A percentile compares a stretch with the other conserved stretches of the same genome.
phyloP scores from a whole-genome alignment of 139 green algal species.

The Tetradesmus obliquus region DNA sequence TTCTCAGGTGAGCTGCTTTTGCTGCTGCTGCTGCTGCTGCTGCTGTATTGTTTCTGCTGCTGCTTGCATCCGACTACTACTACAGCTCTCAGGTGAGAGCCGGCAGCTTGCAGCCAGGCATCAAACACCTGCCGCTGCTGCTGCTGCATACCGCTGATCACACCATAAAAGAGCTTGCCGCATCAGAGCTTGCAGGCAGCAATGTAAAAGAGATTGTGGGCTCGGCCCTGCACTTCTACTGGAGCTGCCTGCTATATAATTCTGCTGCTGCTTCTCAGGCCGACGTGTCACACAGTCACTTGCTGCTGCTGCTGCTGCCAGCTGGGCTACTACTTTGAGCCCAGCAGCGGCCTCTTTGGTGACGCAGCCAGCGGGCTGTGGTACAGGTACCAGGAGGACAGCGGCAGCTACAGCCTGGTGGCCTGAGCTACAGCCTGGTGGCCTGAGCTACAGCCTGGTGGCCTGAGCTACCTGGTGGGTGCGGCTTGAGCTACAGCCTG shows the following conservation, averaged over 20 bases:
- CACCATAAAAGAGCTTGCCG: no score
- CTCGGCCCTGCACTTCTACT: no score
- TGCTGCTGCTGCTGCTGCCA: constrained; percentile 43
- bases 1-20: constrained; percentile 14
- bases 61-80: constrained; percentile 7
- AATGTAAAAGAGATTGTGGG: no score
- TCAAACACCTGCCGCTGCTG: no score
- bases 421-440: constrained; percentile 17
- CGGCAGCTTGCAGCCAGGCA: no score
- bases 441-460: constrained; percentile 17
- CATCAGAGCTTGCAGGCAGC: no score
- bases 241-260: no score
- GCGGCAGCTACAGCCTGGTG: constrained; percentile 21
- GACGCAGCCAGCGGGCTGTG: constrained; percentile 63
- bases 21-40: neutral
- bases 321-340: constrained; percentile 64
- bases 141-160: no score
- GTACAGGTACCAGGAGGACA: constrained; percentile 48
- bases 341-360: constrained; percentile 56
- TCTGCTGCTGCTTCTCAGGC: no score
- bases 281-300: neutral
- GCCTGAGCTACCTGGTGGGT: neutral
- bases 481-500: constrained; percentile 12
- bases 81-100: no score
- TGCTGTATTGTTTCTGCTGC: neutral